A percentile compares a stretch with the other conserved stretches of the same genome.
Evolutionary conservation across 352 stramenopile species (phyloP).

Genomic region (Phytophthora kernoviae): DNA sequence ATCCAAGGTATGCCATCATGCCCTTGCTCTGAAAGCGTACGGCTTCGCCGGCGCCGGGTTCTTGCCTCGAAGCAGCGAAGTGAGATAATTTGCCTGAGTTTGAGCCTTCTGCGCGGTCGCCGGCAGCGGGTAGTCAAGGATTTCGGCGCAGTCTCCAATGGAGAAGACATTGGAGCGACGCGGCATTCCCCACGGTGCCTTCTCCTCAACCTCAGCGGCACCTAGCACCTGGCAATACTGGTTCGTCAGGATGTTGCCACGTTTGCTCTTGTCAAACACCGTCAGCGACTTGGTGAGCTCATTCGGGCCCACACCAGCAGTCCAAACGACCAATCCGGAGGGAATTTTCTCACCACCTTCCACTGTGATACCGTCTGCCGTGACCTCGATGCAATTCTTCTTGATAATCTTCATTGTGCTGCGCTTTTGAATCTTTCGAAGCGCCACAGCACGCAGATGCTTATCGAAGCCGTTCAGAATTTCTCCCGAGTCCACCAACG

Average conservation of each 20-base stretch:
- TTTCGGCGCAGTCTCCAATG: slow-evolving; percentile 93
- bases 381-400: slow-evolving; percentile 68
- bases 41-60: slow-evolving; percentile 46
- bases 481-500: slow-evolving; percentile 63
- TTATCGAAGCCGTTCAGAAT: slow-evolving; percentile 73
- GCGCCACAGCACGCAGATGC: slow-evolving; percentile 62
- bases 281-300: slow-evolving; percentile 69
- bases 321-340: slow-evolving; percentile 77
- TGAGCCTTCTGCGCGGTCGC: slow-evolving; percentile 92
- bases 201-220: slow-evolving; percentile 49
- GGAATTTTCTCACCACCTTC: slow-evolving; percentile 61
- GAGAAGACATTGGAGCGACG: slow-evolving; percentile 88
- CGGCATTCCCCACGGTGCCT: slow-evolving; percentile 58
- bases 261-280: slow-evolving; percentile 71
- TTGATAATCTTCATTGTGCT: slow-evolving; percentile 78
- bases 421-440: slow-evolving; percentile 73
- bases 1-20: slow-evolving; percentile 95
- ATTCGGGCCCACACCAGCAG: slow-evolving; percentile 73
- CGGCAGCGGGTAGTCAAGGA: slow-evolving; percentile 83
- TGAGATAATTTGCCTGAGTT: slow-evolving; percentile 66
- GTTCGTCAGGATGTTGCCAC: slow-evolving; percentile 81
- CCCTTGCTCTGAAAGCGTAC: slow-evolving; percentile 83
- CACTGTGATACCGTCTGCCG: slow-evolving; percentile 59
- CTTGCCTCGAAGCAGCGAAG: slow-evolving; percentile 54
- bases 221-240: slow-evolving; percentile 75